Evolutionary conservation across 2,329 filamentous ascomycete species (phyloP).

Genomic region (Xylogone sp.): DNA sequence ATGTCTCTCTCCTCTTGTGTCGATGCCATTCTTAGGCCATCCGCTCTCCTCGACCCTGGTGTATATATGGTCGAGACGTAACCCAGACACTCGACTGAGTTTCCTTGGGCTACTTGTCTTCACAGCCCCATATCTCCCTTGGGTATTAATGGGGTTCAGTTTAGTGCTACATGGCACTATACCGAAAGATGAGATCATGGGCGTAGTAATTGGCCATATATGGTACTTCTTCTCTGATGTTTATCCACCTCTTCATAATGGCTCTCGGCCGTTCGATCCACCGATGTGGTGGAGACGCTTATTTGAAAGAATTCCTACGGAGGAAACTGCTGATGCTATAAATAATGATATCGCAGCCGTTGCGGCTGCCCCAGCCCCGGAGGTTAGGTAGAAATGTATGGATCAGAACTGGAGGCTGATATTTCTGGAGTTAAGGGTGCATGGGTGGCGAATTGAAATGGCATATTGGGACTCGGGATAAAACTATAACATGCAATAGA

Average conservation of each 20-base stretch:
- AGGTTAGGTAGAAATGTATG: constrained; percentile 27
- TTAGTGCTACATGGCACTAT: constrained; percentile 85
- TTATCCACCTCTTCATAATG: constrained; percentile 85
- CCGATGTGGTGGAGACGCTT: constrained; percentile 85
- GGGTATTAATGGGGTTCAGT: constrained; percentile 92
- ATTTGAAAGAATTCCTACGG: constrained; percentile 57
- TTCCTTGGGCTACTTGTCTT: constrained; percentile 88
- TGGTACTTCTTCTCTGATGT: constrained; percentile 99
- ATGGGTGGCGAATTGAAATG: background rate
- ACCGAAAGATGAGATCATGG: constrained; percentile 94
- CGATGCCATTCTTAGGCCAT: constrained; percentile 91
- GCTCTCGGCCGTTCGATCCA: constrained; percentile 81
- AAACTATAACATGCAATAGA: background rate
- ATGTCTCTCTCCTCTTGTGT: constrained; percentile 78
- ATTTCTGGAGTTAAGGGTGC: background rate
- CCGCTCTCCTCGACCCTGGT: constrained; percentile 89
- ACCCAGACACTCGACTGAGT: constrained; percentile 86
- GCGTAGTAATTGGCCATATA: constrained; percentile 89
- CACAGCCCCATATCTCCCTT: constrained; percentile 89
- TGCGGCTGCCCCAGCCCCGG: constrained; percentile 33
- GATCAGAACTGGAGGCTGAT: background rate
- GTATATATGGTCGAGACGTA: constrained; percentile 96
- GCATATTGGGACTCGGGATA: background rate
- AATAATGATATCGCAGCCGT: constrained; percentile 62
- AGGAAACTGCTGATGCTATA: constrained; percentile 49